Base-by-base conservation (phyloP, 2,329 filamentous ascomycete genomes). In the Cladophialophora bantiana region DNA sequence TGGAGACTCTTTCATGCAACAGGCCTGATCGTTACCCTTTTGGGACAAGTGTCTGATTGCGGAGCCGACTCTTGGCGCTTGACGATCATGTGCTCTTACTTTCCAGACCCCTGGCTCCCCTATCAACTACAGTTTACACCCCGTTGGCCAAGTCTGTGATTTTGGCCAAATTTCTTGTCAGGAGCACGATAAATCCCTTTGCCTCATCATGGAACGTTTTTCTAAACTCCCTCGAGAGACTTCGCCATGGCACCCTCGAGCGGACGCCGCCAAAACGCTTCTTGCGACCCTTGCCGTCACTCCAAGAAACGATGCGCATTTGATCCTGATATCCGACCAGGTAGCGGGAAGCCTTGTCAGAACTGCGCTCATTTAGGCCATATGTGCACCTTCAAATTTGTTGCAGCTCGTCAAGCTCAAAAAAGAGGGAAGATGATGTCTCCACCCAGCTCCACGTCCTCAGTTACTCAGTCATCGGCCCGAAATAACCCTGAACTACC, bases 321-420 rank as follows among this genome's bases (percentile, higher is more conserved):
- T 31, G 36, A 55, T 18, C 20, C 60, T 57, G 50, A 18, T 26
- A 10, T 34, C 36, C 34, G 34, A 10, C 50, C 50, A 7, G 38
- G 26, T 12, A 42, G 34, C 36, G 50, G 34, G 13, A 36, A 20
- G 7, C 34, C 20, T 2, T 63, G 60, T 35, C 50, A 42, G 13
- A 56, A 63, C 32, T 63, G 60, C 31, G 52, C 36, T n/a, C 60
- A 56, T 35, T 31, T 63, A 15, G 60, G 60, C 35, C 60, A 63
- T 38, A n/a, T 12, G 9, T 63, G 60, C 18, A 63, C 60, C 26
- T 63, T 63, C 52, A 57, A 63, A 26, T 63, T 63, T 57, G 60
- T 56, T 26, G 18, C 34, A n/a, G 36, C 50, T 55, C 50, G 53
- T 42, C 34, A 54, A 35, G 40, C 20, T 6, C n/a, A 4, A n/a